These are phyloP conservation scores for Begonia peltatifolia DNA, from an alignment of 306 rosid species.

Conservation along the genomic window DNA sequence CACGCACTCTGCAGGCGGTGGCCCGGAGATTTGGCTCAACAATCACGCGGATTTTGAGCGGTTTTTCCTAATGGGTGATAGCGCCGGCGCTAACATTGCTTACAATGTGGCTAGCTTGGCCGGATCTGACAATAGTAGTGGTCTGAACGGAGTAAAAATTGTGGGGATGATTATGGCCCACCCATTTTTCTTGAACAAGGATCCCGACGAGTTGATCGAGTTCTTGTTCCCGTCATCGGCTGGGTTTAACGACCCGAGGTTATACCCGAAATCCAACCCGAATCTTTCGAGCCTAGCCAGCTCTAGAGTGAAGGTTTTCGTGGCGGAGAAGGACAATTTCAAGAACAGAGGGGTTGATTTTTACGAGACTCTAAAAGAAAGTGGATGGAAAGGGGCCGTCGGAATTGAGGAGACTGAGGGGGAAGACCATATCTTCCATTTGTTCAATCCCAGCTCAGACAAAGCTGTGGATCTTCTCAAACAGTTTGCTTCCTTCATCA, in stretches of 20 bases:
- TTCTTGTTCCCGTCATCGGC: conserved; percentile 11
- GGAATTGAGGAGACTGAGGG: conserved; percentile 16
- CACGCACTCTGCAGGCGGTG: conserved; percentile 3
- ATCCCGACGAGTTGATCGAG: conserved; percentile 12
- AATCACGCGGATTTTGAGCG: conserved; percentile 10
- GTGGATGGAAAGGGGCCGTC: conserved; percentile 18
- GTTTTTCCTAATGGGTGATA: conserved; percentile 17
- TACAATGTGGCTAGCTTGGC: conserved; percentile 8
- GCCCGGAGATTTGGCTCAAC: conserved; percentile 16
- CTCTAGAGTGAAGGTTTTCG: conserved; percentile 13
- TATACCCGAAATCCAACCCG: conserved; percentile 19
- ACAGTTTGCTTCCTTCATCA: conserved; percentile 8
- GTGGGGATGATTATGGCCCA: conserved; percentile 15
- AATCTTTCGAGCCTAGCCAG: conserved; percentile 10
- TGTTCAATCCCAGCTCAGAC: conserved; percentile 7
- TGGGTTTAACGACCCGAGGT: conserved; percentile 20
- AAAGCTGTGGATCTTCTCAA: conserved; percentile 13
- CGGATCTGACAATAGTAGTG: conserved; percentile 3
- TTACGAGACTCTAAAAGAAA: conserved; percentile 10
- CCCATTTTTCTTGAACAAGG: conserved; percentile 10
- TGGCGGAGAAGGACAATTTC: conserved; percentile 15
- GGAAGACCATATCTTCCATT: conserved; percentile 20
- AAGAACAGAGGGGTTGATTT: conserved; percentile 15
- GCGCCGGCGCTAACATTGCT: conserved; percentile 17
- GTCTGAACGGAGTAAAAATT: neutral